Evolutionary conservation across 257 asterid genomes (phyloP).

Genomic region (Datura wrightii): DNA sequence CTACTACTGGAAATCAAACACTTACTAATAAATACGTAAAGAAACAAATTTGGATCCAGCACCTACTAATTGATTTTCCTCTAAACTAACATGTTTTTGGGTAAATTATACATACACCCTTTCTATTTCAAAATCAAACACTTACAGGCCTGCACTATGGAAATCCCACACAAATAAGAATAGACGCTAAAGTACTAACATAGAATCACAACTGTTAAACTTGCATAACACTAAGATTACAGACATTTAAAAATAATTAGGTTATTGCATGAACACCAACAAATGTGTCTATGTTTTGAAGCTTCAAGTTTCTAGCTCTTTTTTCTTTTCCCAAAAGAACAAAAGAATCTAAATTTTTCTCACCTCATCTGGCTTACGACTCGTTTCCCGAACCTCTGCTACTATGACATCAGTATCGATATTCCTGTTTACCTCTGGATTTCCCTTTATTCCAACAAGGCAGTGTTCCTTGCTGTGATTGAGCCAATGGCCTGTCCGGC

Average conservation of each 20-base stretch:
- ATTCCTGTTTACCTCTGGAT: constrained; percentile 96
- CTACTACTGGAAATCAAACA: no score
- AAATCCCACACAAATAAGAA: background rate
- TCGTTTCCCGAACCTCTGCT: constrained; percentile 99
- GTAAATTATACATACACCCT: no score
- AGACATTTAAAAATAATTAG: background rate
- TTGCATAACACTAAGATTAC: background rate
- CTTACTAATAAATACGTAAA: no score
- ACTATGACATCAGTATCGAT: constrained; percentile 98
- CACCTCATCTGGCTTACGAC: constrained; percentile 99
- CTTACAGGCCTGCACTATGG: no score
- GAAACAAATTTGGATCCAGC: no score
- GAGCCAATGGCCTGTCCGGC: constrained; percentile 99
- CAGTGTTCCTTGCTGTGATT: constrained; percentile 99
- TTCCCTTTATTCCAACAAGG: constrained; percentile 99
- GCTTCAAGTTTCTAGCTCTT: constrained; percentile 2
- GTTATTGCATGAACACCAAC: background rate
- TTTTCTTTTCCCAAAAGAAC: background rate
- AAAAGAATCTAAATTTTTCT: constrained; percentile 35
- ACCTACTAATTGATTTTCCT: no score
- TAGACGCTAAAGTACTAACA: background rate
- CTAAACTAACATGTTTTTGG: no score
- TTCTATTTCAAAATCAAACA: no score
- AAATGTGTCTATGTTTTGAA: background rate
- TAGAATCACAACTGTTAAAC: background rate